phyloP scores from a whole-genome alignment of 2,329 filamentous ascomycete species.

The Torrubiellomyces zombiae region DNA sequence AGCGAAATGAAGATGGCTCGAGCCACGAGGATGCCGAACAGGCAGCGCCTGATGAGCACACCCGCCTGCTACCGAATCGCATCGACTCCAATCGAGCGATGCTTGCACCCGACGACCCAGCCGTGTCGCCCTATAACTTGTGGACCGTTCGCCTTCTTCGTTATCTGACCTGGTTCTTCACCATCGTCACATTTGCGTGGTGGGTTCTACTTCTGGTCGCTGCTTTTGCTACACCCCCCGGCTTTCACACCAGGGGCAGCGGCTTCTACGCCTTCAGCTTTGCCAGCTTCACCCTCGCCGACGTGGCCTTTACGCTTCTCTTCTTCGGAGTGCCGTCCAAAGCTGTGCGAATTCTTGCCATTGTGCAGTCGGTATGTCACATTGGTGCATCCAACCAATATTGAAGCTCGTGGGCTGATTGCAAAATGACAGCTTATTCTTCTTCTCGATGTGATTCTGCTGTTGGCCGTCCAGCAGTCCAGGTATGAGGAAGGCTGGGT shows the following conservation, averaged over 20 bases:
- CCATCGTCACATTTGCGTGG: conserved; percentile 69
- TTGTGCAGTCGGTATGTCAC: conserved; percentile 39
- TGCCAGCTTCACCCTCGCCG: conserved; percentile 59
- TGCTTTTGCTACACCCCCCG: conserved; percentile 77
- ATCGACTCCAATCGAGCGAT: conserved; percentile 29
- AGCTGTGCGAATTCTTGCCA: conserved; percentile 56
- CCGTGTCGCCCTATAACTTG: conserved; percentile 83
- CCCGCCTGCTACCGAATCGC: conserved; percentile 52
- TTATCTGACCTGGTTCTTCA: conserved; percentile 60
- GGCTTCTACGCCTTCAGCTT: conserved; percentile 83
- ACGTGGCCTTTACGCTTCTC: conserved; percentile 58
- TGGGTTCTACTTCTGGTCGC: conserved; percentile 83
- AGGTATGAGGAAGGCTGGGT: conserved; percentile 81
- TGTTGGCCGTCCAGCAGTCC: conserved; percentile 56
- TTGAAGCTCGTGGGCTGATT: no score
- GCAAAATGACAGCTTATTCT: conserved; percentile 16
- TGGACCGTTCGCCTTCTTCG: conserved; percentile 75
- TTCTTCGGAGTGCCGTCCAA: conserved; percentile 81
- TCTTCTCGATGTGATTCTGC: conserved; percentile 56
- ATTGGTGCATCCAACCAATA: no score
- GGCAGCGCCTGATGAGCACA: conserved; percentile 31
- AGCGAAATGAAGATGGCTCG: conserved; percentile 8
- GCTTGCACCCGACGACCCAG: conserved; percentile 25
- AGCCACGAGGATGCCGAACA: conserved; percentile 12
- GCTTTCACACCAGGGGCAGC: conserved; percentile 74